Percentiles rank a stretch among this genome's conserved stretches.
Conservation (phyloP, 257 asterid genomes). For the Jacaranda mimosifolia region DNA sequence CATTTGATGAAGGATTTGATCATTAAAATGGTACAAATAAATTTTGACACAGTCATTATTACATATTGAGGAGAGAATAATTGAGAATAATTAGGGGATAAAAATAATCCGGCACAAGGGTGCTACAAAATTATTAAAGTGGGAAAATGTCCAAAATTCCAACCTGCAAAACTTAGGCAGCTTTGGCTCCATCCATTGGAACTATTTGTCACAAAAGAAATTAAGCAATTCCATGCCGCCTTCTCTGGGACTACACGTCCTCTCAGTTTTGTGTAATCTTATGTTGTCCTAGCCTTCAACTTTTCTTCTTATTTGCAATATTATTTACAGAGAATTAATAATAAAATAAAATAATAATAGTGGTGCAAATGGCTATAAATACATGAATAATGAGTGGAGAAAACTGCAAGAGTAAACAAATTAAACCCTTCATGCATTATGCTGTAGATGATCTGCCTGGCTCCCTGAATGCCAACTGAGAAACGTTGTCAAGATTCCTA, state of each 20-base stretch:
- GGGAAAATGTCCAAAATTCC: slow-evolving; percentile 22
- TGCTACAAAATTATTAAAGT: neutral
- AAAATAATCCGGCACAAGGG: neutral
- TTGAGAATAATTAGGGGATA: neutral
- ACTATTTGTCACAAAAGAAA: slow-evolving; percentile 6
- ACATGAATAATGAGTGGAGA: neutral
- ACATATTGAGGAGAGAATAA: neutral
- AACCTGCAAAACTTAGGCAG: slow-evolving; percentile 36
- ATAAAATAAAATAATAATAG: neutral
- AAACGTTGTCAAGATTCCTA: slow-evolving; percentile 19
- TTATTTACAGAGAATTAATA: neutral
- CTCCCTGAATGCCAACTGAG: slow-evolving; percentile 53
- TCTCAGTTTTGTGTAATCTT: slow-evolving; percentile 17
- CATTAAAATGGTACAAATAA: neutral
- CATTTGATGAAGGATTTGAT: too few species aligned
- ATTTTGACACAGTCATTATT: neutral
- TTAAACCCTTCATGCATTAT: neutral
- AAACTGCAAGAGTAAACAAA: neutral
- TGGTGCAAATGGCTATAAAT: slow-evolving; percentile 26
- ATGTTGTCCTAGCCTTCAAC: slow-evolving; percentile 31
- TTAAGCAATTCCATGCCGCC: slow-evolving; percentile 22
- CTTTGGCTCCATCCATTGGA: slow-evolving; percentile 40
- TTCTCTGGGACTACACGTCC: slow-evolving; percentile 5
- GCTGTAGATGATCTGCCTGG: slow-evolving; percentile 42
- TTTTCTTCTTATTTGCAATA: neutral